Base-by-base conservation (phyloP, 75 land plant genomes). In the Pseudotsuga menziesii region DNA sequence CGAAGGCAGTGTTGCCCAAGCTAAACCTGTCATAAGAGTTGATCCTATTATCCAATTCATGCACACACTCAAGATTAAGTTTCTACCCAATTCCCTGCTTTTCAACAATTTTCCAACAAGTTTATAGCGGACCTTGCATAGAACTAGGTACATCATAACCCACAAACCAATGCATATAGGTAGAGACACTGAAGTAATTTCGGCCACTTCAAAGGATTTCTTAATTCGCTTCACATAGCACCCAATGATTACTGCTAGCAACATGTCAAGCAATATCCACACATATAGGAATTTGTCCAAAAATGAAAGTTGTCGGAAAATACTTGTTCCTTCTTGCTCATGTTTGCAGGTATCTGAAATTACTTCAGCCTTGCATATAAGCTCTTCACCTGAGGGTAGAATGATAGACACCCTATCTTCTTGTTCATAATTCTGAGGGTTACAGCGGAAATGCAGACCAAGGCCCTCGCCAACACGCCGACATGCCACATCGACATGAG, bases 1-100 rank as follows among this genome's bases (percentile, higher is more conserved):
- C 85, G 62, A 81, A 35, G 86, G 87, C 20, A 85, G 86, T 32
- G 87, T 79, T 20, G 85, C 87, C 85, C 87, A 85, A 6, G 85
- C 87, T 8, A 85, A 80, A 9, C 77, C 87, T 15, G 85, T 85
- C 81, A 85, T 85, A 29, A 85, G 75, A 0, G 87, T 81, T 9
- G 81, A 85, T 2, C 85, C 85, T 4, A 85, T 56, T 23, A 83
- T 22, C 85, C 85, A 85, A 56, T 85, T 85, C 59, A 83, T 62
- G 20, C 79, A 3, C 44, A 82, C 32, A 48, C 81, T 83, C 44
- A 85, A 25, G 5, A 63, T 12, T 55, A 73, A 25, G 75, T 73
- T 73, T 73, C 57, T 73, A 20, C 75, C 75, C 29, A 73, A 14
- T 73, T 73, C 75, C 35, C 20, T 73, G 20, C 58, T 73, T 55